Conservation (phyloP, 2,329 filamentous ascomycete genomes). For the Aspergillus latus region DNA sequence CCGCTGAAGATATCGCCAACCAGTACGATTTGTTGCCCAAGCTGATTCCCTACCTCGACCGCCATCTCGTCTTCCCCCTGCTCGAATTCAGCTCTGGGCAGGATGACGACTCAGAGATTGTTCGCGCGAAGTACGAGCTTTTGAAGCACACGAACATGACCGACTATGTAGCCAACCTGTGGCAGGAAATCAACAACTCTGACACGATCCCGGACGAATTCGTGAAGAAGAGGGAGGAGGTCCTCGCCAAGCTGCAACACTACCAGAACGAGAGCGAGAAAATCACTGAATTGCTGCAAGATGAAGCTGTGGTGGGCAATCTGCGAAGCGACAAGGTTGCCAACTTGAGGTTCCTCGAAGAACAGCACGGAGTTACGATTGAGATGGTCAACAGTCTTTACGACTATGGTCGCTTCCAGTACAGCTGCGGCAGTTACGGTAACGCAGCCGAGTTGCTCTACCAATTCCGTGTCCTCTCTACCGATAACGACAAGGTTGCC, state of each 20-base stretch:
- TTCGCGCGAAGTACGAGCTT: conserved; percentile 85
- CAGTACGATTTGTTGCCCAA: conserved; percentile 82
- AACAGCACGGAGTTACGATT: conserved; percentile 88
- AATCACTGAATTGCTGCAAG: conserved; percentile 80
- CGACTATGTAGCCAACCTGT: conserved; percentile 90
- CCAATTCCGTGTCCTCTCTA: conserved; percentile 96
- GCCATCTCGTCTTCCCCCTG: conserved; percentile 93
- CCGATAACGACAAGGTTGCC: conserved; percentile 95
- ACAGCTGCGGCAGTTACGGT: conserved; percentile 92
- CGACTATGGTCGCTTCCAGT: conserved; percentile 96
- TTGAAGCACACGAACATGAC: conserved; percentile 99
- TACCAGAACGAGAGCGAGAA: conserved; percentile 85
- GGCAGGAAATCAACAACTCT: conserved; percentile 83
- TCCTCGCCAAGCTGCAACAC: conserved; percentile 76
- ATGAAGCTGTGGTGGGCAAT: conserved; percentile 87
- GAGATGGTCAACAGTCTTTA: conserved; percentile 96
- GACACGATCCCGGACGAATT: conserved; percentile 80
- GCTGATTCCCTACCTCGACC: conserved; percentile 87
- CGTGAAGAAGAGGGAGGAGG: conserved; percentile 82
- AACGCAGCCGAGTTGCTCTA: conserved; percentile 91
- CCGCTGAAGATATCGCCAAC: conserved; percentile 59
- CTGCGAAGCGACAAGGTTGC: conserved; percentile 95
- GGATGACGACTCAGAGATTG: conserved; percentile 74
- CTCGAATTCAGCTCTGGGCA: conserved; percentile 87
- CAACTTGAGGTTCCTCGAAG: conserved; percentile 97